phyloP scores from a whole-genome alignment of 345 rosid genomes.

The Geranium rotundifolium region DNA sequence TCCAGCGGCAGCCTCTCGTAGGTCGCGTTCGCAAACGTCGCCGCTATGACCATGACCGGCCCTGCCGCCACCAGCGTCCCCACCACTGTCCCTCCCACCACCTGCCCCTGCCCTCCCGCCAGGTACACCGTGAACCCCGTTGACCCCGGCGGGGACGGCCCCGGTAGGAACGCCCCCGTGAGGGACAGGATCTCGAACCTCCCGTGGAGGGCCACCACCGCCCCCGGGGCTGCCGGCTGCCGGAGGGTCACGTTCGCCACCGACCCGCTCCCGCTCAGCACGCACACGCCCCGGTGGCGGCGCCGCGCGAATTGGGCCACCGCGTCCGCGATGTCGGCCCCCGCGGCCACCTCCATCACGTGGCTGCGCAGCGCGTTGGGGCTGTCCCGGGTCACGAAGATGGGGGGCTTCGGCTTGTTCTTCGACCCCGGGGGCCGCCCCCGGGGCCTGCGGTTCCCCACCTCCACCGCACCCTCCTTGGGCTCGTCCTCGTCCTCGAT shows the following conservation, averaged over 20 bases:
- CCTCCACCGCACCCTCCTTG: constrained; percentile 37
- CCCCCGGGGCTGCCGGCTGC: constrained; percentile 38
- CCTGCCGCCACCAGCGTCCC: constrained; percentile 48
- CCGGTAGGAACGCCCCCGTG: constrained; percentile 48
- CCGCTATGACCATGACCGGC: constrained; percentile 48
- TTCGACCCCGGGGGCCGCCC: too few relatives aligned
- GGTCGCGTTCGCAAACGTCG: constrained; percentile 51
- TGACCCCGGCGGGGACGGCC: constrained; percentile 47
- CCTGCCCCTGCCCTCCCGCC: constrained; percentile 52
- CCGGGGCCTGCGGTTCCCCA: constrained; percentile 28
- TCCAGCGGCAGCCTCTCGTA: too few relatives aligned
- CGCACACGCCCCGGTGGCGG: constrained; percentile 49
- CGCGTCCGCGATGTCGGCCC: constrained; percentile 44
- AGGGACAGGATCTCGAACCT: constrained; percentile 49
- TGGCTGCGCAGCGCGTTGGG: constrained; percentile 51
- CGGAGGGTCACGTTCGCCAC: constrained; percentile 46
- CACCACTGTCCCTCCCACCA: constrained; percentile 47
- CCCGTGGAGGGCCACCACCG: constrained; percentile 47
- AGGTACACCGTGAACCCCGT: constrained; percentile 49
- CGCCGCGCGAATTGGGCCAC: constrained; percentile 44
- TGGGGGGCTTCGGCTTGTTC: too few relatives aligned
- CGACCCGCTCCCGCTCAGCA: constrained; percentile 48
- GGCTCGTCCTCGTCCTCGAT: constrained; percentile 40
- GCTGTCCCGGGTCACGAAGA: too few relatives aligned
- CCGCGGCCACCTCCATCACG: constrained; percentile 41